Evolutionary conservation across 2,329 filamentous ascomycete genomes (phyloP), one percentile per base, ranked within the genome.

Genomic region (Colletotrichum trifolii): DNA sequence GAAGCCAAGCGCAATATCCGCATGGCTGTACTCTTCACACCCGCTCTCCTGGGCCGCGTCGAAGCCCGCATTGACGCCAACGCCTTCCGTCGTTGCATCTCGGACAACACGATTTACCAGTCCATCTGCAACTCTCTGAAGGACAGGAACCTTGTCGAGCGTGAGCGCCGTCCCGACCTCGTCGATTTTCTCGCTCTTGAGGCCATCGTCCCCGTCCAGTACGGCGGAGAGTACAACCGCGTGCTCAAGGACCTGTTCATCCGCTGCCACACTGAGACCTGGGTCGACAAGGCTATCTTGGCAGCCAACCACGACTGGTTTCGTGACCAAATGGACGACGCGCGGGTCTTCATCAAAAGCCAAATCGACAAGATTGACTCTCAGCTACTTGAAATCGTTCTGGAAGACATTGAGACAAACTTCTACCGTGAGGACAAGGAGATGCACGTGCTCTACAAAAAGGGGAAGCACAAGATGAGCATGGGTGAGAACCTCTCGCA

Each of bases 141-240:
- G 33, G 66, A 68, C 54, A 54, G 55, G 40, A 68, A 66, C 11
- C 40, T 63, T 11, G 39, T 54, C 8, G 58, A 67, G 35, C 54
- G 58, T 11, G 66, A 67, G 2, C 64, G 66, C 4, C 66, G 43
- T 9, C 66, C 66, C 8, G 64, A 67, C 11, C 43, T 68, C 5
- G 66, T 64, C 38, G 66, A 68, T 38, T 68, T 64, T 12, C 42
- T 68, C 25, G 66, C 66, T 10, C 64, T 68, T 1, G 64, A 67
- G 54, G 66, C 64, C n/a, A 67, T 68, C 15, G 10, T 60, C 2
- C 54, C 66, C 8, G 66, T 66, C 34, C 62, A 66, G 50, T 68
- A 67, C 39, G 53, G 48, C 15, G 59, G 54, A 46, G 43, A 65
- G n/a, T 68, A 68, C 64, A 67, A 66, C 54, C 60, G 56, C 10